Conservation (phyloP, 2,329 filamentous ascomycete genomes). For the Fusarium falciforme region DNA sequence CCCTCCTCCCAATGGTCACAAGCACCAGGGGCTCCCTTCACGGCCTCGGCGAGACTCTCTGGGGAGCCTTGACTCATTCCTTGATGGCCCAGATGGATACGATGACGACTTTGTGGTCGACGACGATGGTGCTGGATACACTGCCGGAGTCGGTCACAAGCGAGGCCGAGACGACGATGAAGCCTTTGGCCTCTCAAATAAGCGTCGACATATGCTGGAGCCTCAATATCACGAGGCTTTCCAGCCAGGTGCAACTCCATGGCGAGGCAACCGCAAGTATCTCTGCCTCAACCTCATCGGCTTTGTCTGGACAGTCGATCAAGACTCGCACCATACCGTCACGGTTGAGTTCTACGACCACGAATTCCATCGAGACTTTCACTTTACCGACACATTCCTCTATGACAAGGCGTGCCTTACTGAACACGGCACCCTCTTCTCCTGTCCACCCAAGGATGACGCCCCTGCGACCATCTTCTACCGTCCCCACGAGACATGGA, state of each 20-base stretch:
- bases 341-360: conserved; percentile 98
- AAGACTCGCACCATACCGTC: conserved; percentile 92
- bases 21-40: conserved; percentile 59
- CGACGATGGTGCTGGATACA: conserved; percentile 94
- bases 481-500: conserved; percentile 97
- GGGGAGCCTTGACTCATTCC: conserved; percentile 85
- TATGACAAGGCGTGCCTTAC: conserved; percentile 97
- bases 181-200: conserved; percentile 56
- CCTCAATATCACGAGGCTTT: conserved; percentile 85
- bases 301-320: conserved; percentile 96
- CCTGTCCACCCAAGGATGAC: conserved; percentile 77
- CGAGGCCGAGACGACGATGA: conserved; percentile 66
- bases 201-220: conserved; percentile 61
- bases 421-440: conserved; percentile 86
- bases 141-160: conserved; percentile 65
- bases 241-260: conserved; percentile 94
- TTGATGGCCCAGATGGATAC: conserved; percentile 67
- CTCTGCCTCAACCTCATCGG: conserved; percentile 93
- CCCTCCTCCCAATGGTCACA: conserved; percentile 65
- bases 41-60: conserved; percentile 71
- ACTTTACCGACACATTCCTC: conserved; percentile 95
- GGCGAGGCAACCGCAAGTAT: conserved; percentile 94
- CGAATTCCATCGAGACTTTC: conserved; percentile 91
- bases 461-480: conserved; percentile 89
- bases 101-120: conserved; percentile 91